phyloP scores from a whole-genome alignment of 345 rosid genomes.

The Rubroshorea leprosula region DNA sequence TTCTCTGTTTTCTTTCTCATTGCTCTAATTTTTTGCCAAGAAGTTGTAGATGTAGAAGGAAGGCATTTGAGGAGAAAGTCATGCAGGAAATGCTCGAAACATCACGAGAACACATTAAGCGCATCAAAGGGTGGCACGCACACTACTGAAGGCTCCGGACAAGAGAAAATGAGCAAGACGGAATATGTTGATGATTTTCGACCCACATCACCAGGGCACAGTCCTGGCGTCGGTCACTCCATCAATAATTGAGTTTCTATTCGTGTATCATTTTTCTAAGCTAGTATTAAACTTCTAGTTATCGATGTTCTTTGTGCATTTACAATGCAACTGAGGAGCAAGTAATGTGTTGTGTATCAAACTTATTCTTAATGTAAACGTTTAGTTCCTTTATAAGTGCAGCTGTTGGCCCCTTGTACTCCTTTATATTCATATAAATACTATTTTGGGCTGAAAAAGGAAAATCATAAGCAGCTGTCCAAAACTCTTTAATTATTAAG shows the following conservation, averaged over 20 bases:
- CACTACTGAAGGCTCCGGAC: background rate
- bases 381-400: no score
- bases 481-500: no score
- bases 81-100: conserved; percentile 9
- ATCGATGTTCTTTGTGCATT: background rate
- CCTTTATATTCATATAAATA: no score
- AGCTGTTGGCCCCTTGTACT: no score
- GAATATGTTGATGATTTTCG: conserved; percentile 26
- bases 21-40: conserved; percentile 4
- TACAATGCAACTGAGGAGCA: no score
- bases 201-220: conserved; percentile 39
- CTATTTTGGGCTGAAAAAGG: no score
- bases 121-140: background rate
- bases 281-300: no score
- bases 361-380: no score
- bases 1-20: background rate
- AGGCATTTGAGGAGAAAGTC: conserved; percentile 9
- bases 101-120: background rate
- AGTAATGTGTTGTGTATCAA: no score
- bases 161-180: conserved; percentile 15
- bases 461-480: no score
- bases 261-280: background rate
- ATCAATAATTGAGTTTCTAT: conserved; percentile 19
- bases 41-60: conserved; percentile 9
- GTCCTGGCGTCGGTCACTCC: conserved; percentile 44